Conservation (phyloP, 1,284 basidiomycete species). For the Somion occarium region DNA sequence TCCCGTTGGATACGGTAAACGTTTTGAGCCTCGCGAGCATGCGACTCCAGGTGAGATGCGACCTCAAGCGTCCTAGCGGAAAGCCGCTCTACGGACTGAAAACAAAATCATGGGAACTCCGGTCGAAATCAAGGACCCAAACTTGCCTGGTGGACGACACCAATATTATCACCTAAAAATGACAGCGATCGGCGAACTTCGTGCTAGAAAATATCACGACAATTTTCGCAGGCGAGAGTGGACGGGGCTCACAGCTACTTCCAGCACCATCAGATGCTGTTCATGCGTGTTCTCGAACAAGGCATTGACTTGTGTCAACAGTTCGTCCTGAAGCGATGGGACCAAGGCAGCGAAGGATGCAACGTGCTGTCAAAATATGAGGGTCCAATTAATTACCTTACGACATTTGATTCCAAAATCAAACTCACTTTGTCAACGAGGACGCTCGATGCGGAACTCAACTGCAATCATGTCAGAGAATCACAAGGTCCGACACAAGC, state of each 20-base stretch:
- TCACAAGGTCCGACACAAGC: too few species aligned
- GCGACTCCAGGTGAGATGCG: slow-evolving; percentile 21
- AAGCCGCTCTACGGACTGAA: slow-evolving; percentile 17
- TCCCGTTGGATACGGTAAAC: slow-evolving; percentile 32
- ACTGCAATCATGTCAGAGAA: neutral
- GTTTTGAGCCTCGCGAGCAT: slow-evolving; percentile 22
- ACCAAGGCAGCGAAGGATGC: neutral
- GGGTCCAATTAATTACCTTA: neutral
- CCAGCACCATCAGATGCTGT: neutral
- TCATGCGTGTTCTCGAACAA: neutral
- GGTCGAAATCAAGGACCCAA: neutral
- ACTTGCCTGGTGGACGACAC: slow-evolving; percentile 26
- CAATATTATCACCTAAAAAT: slow-evolving; percentile 23
- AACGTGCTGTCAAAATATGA: neutral
- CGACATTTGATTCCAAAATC: neutral
- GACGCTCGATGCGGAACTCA: neutral
- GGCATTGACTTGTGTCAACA: neutral
- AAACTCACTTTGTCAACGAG: neutral
- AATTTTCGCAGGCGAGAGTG: too few species aligned
- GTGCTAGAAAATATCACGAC: too few species aligned
- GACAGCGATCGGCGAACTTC: slow-evolving; percentile 21
- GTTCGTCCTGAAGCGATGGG: neutral
- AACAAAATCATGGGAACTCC: neutral
- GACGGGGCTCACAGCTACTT: neutral
- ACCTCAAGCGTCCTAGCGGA: slow-evolving; percentile 19